Percentiles rank a stretch among this genome's conserved stretches.
These are phyloP conservation scores for Salmacisia buchloeana DNA, from an alignment of 1,284 basidiomycete species.

Conservation along the genomic window DNA sequence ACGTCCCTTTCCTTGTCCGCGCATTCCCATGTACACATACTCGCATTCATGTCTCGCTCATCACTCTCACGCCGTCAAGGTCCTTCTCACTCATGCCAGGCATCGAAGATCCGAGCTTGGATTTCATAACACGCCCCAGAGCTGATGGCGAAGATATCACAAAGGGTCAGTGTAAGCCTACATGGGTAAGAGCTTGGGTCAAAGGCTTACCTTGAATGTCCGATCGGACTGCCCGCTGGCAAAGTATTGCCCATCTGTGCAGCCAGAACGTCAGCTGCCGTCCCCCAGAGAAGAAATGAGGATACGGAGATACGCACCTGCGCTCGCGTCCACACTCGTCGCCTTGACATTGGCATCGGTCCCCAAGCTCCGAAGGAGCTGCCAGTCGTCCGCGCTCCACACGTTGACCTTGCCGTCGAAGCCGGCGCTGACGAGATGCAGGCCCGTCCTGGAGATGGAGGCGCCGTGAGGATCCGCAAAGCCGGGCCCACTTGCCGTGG, in stretches of 20 bases:
- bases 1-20: no score
- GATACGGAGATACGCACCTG: slow-evolving; percentile 11
- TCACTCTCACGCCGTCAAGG: no score
- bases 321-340: slow-evolving; percentile 83
- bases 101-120: neutral
- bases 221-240: slow-evolving; percentile 22
- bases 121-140: neutral
- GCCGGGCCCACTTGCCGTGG: slow-evolving; percentile 48
- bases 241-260: slow-evolving; percentile 16
- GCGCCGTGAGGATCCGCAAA: slow-evolving; percentile 28
- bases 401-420: slow-evolving; percentile 93
- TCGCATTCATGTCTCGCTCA: neutral
- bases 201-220: slow-evolving; percentile 19
- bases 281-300: neutral
- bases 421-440: slow-evolving; percentile 87
- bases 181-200: neutral
- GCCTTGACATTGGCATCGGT: slow-evolving; percentile 93
- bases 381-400: slow-evolving; percentile 99
- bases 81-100: no score
- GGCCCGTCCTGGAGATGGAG: slow-evolving; percentile 58
- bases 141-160: neutral
- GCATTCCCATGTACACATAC: neutral
- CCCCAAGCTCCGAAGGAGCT: slow-evolving; percentile 69
- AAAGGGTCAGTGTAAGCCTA: neutral
- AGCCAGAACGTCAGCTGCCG: neutral